Evolutionary conservation across 2,329 filamentous ascomycete genomes (phyloP), one percentile per base, ranked within the genome.

Genomic region (Trichoderma koningiopsis): DNA sequence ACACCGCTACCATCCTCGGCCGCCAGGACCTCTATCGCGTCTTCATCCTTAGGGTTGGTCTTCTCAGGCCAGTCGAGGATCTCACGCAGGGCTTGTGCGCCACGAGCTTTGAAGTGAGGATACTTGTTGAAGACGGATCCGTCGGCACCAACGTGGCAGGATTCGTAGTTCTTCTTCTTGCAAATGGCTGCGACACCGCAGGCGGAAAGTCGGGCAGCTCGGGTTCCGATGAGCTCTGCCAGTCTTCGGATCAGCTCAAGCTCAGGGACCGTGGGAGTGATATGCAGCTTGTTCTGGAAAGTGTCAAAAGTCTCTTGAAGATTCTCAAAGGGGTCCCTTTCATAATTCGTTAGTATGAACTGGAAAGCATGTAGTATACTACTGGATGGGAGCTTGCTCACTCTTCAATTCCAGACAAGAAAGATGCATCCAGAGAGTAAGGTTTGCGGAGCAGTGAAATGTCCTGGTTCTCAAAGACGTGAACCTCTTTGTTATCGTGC

Each of bases 51-150:
- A 61, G 85, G 79, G 74, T 81, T 83, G 71, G 84, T 86, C 82
- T 92, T 92, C 59, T 78, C 88, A 3, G 92, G 89, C 94, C 95
- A 98, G 84, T 97, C 95, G 47, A 99, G 88, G 73, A 99, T 97
- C 85, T 99, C 96, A 68, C 93, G 90, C 65, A 99, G 87, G 33
- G 96, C 96, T 79, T 91, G 86, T 16, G 96, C 95, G 68, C 95
- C 94, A 67, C 96, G 91, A 69, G 90, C 88, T 86, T 97, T 97
- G 88, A 99, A 99, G 83, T 97, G 92, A 14, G 96, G 96, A 83
- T 99, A 99, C 81, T 98, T 98, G 87, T 97, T 97, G 85, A 99
- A 99, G 67, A 99, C 95, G 22, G 93, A 97, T 47, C 96, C 96
- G 78, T 99, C 96, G 63, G 96, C 96, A 75, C 96, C 96, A 53